These are phyloP conservation scores for Phytophthora fragariaefolia DNA, from an alignment of 352 stramenopile genomes.

Conservation along the genomic window DNA sequence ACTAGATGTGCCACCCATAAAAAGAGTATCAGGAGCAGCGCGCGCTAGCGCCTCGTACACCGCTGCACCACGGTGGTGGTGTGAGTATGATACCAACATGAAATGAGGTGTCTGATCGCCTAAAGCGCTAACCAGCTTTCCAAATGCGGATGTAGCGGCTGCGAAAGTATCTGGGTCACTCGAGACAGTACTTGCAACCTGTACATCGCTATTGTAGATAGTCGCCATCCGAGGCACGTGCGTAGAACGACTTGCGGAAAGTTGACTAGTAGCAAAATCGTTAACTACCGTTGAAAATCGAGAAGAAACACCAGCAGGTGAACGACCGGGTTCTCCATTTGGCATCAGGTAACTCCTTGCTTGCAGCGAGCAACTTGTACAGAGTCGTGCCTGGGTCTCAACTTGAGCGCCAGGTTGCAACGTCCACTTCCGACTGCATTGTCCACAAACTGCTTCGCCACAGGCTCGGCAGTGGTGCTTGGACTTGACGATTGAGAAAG, in stretches of 20 bases:
- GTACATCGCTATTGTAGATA: constrained; percentile 56
- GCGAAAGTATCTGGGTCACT: constrained; percentile 63
- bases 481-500: constrained; percentile 77
- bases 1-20: constrained; percentile 82
- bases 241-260: constrained; percentile 29
- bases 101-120: constrained; percentile 74
- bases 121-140: constrained; percentile 60
- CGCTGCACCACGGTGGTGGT: constrained; percentile 55
- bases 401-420: constrained; percentile 66
- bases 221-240: constrained; percentile 26
- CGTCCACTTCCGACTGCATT: constrained; percentile 86
- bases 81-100: constrained; percentile 83
- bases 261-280: constrained; percentile 37
- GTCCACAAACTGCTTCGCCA: constrained; percentile 79
- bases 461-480: constrained; percentile 86
- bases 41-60: constrained; percentile 69
- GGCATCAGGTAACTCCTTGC: constrained; percentile 64
- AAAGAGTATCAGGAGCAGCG: constrained; percentile 77
- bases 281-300: constrained; percentile 35
- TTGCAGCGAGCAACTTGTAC: constrained; percentile 81
- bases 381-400: constrained; percentile 78
- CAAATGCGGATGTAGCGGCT: constrained; percentile 63
- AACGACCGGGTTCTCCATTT: constrained; percentile 37
- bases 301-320: constrained; percentile 44
- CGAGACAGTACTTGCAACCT: constrained; percentile 75